Evolutionary conservation across 495 filamentous ascomycete species (phyloP), one percentile per base, ranked within the genome.

Genomic region (Cercophora samala): DNA sequence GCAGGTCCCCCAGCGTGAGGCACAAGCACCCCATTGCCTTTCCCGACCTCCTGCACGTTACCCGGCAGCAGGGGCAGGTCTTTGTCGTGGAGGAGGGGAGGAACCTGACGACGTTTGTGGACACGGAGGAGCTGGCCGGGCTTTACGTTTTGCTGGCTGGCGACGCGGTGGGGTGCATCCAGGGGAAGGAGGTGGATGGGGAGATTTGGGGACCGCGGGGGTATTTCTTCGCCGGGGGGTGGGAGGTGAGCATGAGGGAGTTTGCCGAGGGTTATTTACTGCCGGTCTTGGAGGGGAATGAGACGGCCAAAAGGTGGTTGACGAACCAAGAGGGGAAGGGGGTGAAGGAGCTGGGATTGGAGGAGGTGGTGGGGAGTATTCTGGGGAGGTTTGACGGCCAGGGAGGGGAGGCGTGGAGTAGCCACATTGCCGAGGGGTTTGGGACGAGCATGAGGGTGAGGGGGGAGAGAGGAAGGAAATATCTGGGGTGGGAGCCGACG

Each of bases 381-480:
- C 52, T 61, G 54, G 60, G 11, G 15, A 46, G 32, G 24, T 17
- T 60, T n/a, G 52, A 18, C 4, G 19, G 52, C n/a, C 23, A 26
- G 46, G 29, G n/a, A 5, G 64, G 37, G 21, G 46, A 56, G 4
- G 15, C 64, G 25, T 70, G 62, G 55, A 64, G 64, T 58, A 21
- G 55, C 17, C 64, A 67, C 17, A 69, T 69, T 60, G 64, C 68
- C 1, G 64, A 69, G 54, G 68, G 68, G 37, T 69, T 69, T 58
- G 68, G 68, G 24, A 64, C 42, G 2, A 37, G 52, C 0, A 64
- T 67, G 68, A 63, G 62, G 42, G 26, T 67, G 1, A 61, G 68
- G 54, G 42, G 46, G 4, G 37, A 23, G 21, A 54, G 68, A 32
- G 64, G 19, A 37, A 64, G 64, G 58, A 55, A 58, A 46, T 53